These are phyloP conservation scores for Meyerozyma sp. DNA, from an alignment of 1,139 yeast species.

Conservation along the genomic window DNA sequence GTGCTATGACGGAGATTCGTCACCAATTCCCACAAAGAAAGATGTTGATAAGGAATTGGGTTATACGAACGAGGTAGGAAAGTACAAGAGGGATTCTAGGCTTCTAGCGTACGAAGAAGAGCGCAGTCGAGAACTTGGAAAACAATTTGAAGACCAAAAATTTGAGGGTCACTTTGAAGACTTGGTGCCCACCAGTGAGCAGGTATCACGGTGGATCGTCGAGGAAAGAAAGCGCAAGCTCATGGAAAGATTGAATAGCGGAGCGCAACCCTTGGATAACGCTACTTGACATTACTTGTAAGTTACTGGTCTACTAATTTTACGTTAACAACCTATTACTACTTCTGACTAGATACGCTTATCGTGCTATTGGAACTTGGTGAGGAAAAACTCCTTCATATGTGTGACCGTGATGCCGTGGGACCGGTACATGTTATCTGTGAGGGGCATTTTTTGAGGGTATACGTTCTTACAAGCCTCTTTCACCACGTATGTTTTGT, in stretches of 20 bases:
- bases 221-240: conserved; percentile 27
- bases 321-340: too few species aligned
- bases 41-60: conserved; percentile 4
- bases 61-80: conserved; percentile 8
- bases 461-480: conserved; percentile 40
- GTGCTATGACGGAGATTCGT: conserved; percentile 24
- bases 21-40: neutral
- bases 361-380: neutral
- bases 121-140: neutral
- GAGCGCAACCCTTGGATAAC: neutral
- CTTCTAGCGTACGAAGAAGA: neutral
- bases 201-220: conserved; percentile 44
- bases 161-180: conserved; percentile 9
- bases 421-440: conserved; percentile 22
- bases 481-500: conserved; percentile 53
- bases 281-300: too few species aligned
- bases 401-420: conserved; percentile 19
- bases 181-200: conserved; percentile 29
- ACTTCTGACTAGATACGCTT: too few species aligned
- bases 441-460: conserved; percentile 23
- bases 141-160: conserved; percentile 12
- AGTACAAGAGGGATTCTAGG: neutral
- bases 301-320: too few species aligned
- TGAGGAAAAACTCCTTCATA: neutral
- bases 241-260: neutral